A percentile compares a stretch with the other conserved stretches of the same genome.
These are phyloP conservation scores for Acanthamoeba royreba DNA, from an alignment of 208 protist species.

Conservation along the genomic window DNA sequence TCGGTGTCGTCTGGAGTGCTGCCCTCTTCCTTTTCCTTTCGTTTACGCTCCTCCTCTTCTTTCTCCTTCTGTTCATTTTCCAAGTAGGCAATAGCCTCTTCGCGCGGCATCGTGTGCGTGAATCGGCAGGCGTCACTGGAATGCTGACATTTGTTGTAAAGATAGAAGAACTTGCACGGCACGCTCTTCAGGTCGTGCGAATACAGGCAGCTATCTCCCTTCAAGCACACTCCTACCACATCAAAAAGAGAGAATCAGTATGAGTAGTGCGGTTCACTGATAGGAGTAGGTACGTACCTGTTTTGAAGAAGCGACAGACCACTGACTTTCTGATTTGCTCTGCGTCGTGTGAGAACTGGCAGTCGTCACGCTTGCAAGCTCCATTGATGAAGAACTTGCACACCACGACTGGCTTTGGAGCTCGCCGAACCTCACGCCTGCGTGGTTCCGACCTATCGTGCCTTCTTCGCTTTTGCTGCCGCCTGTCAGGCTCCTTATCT, in stretches of 20 bases:
- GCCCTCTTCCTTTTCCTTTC: neutral
- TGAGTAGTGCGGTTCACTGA: no score
- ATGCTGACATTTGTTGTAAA: neutral
- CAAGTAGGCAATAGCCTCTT: neutral
- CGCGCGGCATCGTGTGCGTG: neutral
- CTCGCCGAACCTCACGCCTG: neutral
- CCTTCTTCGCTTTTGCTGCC: neutral
- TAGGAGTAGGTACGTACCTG: neutral
- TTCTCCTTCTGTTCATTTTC: neutral
- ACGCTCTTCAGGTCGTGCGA: neutral
- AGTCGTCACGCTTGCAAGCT: neutral
- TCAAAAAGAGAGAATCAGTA: no score
- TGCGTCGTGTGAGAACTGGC: neutral
- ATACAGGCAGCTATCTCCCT: neutral
- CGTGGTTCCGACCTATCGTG: neutral
- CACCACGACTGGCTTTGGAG: neutral
- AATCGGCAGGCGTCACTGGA: neutral
- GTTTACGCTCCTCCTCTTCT: no score
- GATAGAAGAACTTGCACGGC: slow-evolving; percentile 28
- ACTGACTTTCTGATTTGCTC: neutral
- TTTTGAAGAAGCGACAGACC: neutral
- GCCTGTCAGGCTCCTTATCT: neutral
- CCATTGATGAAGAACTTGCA: slow-evolving; percentile 21
- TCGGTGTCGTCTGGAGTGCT: no score
- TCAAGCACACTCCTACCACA: neutral